Base-by-base conservation (phyloP, 495 filamentous ascomycete genomes). In the Bacidia gigantensis region DNA sequence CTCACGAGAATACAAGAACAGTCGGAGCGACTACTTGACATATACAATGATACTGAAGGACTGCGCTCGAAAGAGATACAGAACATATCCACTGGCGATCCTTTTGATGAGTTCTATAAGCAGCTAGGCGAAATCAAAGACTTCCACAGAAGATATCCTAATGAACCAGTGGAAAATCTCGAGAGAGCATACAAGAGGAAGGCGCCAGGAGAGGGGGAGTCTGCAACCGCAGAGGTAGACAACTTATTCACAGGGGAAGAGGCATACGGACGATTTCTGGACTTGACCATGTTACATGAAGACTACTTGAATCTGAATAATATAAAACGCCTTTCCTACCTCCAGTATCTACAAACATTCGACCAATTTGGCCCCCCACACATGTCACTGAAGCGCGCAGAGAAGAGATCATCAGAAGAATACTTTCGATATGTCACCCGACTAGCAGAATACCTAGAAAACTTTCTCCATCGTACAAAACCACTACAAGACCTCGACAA, bases 181-280 rank as follows among this genome's bases (percentile, higher is more conserved):
- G 92, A 98, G 69, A 75, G 81, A 52, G 87, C 89, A 53, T 97
- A 98, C 67, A 84, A 87, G 67, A 82, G 81, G 39, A 78, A 74
- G 48, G 77, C 78, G 25, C 74, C 81, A 5, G 81, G 69, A 1
- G 79, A 83, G 41, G 80, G 83, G 32, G 86, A 89, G 32, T 59
- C 65, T 21, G 62, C 72, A 17, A 69, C 71, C 1, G 75, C 73
- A 56, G 79, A 89, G 43, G 80, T 95, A 50, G 89, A 96, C 58
- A 79, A 75, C 49, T 84, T 95, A 82, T 98, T 97, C 63, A 92
- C 87, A 1, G 93, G 92, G 18, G 92, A 97, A 67, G 92, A 98
- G 65, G 80, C 81, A 2, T 95, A 82, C 59, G 92, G 92, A 23
- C 82, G 86, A 51, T 97, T 83, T 63, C 80, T 97, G 57, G 92